A percentile compares a stretch with the other conserved stretches of the same genome.
phyloP scores from a whole-genome alignment of 176 grass and related monocot genomes.

The Eleusine indica region DNA sequence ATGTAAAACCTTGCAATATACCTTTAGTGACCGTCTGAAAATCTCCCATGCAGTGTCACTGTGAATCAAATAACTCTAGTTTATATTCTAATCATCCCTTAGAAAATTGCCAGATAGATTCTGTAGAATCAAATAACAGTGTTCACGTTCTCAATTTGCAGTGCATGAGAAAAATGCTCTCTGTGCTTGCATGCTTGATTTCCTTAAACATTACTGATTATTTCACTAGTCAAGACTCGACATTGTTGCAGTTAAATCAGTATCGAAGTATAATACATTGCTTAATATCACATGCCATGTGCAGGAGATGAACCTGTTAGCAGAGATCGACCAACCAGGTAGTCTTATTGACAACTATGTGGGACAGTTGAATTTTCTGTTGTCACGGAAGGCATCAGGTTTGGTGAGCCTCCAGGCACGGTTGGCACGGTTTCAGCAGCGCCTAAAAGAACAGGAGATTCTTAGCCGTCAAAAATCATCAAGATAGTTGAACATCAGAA shows the following conservation, averaged over 20 bases:
- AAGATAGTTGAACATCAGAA: slow-evolving; percentile 31
- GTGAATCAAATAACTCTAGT: background rate
- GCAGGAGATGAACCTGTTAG: slow-evolving; percentile 99
- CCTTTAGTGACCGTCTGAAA: background rate
- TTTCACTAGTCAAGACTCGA: background rate
- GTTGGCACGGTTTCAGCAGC: slow-evolving; percentile 87
- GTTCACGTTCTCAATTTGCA: background rate
- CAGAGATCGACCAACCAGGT: slow-evolving; percentile 93
- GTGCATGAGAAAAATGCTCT: background rate
- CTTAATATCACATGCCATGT: slow-evolving; percentile 4
- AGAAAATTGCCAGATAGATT: background rate
- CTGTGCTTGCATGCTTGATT: background rate
- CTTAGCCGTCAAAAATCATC: slow-evolving; percentile 76
- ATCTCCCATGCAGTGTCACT: background rate
- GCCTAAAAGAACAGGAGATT: slow-evolving; percentile 97
- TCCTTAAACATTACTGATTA: background rate
- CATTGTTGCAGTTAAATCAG: background rate
- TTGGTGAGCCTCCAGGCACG: slow-evolving; percentile 94
- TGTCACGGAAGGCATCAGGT: slow-evolving; percentile 91
- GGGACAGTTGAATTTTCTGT: slow-evolving; percentile 82
- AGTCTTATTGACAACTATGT: slow-evolving; percentile 96
- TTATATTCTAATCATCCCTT: background rate
- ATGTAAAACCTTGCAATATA: slow-evolving; percentile 3
- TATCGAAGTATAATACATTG: slow-evolving; percentile 10
- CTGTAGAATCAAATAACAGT: background rate